phyloP scores from a whole-genome alignment of 306 rosid species.

The Malus domestica region ASM211411v1 NC_041797.1:15254001-15254500 shows the following conservation, averaged over 20 bases:
- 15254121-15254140: slow-evolving; percentile 36
- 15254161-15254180: slow-evolving; percentile 81
- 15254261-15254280: slow-evolving; percentile 85
- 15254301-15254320: slow-evolving; percentile 17
- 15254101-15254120: neutral
- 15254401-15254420: neutral
- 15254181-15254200: slow-evolving; percentile 63
- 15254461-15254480: neutral
- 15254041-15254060: neutral
- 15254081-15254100: neutral
- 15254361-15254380: neutral
- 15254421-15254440: neutral
- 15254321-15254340: slow-evolving; percentile 7
- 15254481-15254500: neutral
- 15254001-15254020: neutral
- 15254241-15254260: slow-evolving; percentile 95
- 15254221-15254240: slow-evolving; percentile 97
- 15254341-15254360: neutral
- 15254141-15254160: slow-evolving; percentile 91
- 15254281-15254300: slow-evolving; percentile 13
- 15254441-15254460: neutral
- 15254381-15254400: neutral
- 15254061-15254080: neutral
- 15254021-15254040: neutral
- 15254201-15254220: slow-evolving; percentile 70